phyloP scores from a whole-genome alignment of 441 rosid species.

The Viola pubescens region DNA sequence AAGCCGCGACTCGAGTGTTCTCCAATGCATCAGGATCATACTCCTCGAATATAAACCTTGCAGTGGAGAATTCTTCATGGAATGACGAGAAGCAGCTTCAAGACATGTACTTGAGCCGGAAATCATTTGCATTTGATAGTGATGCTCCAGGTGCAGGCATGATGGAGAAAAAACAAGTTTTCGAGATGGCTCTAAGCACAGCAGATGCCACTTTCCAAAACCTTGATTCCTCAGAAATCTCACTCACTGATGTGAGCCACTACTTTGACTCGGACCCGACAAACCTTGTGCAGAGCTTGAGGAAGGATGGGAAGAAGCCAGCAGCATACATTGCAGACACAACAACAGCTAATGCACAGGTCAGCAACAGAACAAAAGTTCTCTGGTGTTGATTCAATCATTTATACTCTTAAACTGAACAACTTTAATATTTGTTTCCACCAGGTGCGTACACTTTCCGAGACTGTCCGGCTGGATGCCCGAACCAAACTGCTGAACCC shows the following conservation, averaged over 20 bases:
- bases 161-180: slow-evolving; percentile 85
- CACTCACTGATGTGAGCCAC: slow-evolving; percentile 95
- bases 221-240: slow-evolving; percentile 94
- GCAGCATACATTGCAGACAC: slow-evolving; percentile 92
- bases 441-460: slow-evolving; percentile 83
- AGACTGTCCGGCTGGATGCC: slow-evolving; percentile 88
- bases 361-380: slow-evolving; percentile 17
- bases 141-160: slow-evolving; percentile 97
- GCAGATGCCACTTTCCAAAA: slow-evolving; percentile 98
- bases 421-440: slow-evolving; percentile 1
- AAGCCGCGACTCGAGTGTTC: slow-evolving; percentile 88
- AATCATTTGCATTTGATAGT: slow-evolving; percentile 86
- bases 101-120: slow-evolving; percentile 95
- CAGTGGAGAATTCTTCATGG: slow-evolving; percentile 97
- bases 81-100: slow-evolving; percentile 99
- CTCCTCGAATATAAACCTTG: slow-evolving; percentile 84
- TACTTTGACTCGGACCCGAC: slow-evolving; percentile 98
- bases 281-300: slow-evolving; percentile 77
- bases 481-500: slow-evolving; percentile 93
- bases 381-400: neutral
- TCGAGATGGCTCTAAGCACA: slow-evolving; percentile 90
- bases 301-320: slow-evolving; percentile 93
- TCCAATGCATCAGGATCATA: slow-evolving; percentile 92
- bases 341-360: slow-evolving; percentile 96
- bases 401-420: slow-evolving; percentile 8